phyloP scores from a whole-genome alignment of 768 basidiomycete species.

The Candolleomyces efflorescens region DNA sequence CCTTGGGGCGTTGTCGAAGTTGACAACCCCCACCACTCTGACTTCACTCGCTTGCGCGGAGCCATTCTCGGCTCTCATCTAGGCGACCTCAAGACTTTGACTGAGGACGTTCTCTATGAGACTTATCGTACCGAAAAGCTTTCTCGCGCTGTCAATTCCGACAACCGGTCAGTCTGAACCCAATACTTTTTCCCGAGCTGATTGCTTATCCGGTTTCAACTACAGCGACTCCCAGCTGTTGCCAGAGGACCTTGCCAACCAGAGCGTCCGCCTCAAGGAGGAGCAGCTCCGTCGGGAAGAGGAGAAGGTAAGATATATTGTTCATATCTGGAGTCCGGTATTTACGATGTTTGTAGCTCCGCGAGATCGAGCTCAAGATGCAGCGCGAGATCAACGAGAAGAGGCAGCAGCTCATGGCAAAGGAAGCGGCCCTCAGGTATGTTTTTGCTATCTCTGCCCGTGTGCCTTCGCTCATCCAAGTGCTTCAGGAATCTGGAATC shows the following conservation, averaged over 20 bases:
- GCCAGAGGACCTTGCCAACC: slow-evolving; percentile 84
- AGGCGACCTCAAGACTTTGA: slow-evolving; percentile 79
- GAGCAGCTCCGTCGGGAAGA: slow-evolving; percentile 86
- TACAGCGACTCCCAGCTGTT: slow-evolving; percentile 63
- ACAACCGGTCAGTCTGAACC: slow-evolving; percentile 40
- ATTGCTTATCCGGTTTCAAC: background rate
- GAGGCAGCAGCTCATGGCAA: slow-evolving; percentile 79
- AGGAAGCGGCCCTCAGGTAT: slow-evolving; percentile 76
- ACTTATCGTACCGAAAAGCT: slow-evolving; percentile 90
- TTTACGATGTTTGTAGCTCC: slow-evolving; percentile 34
- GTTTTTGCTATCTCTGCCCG: slow-evolving; percentile 10
- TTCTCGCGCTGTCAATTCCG: slow-evolving; percentile 60
- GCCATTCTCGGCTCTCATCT: slow-evolving; percentile 81
- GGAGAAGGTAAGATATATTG: slow-evolving; percentile 53
- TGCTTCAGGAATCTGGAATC: slow-evolving; percentile 10
- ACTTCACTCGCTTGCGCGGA: slow-evolving; percentile 73
- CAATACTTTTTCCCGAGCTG: background rate
- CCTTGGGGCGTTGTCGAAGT: slow-evolving; percentile 93
- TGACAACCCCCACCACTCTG: slow-evolving; percentile 88
- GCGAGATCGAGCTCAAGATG: slow-evolving; percentile 82
- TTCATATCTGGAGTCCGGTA: slow-evolving; percentile 16
- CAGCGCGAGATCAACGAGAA: slow-evolving; percentile 88
- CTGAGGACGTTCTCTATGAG: slow-evolving; percentile 82
- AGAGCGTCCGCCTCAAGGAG: slow-evolving; percentile 85
- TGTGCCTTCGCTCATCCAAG: background rate